Conservation (phyloP, 441 rosid species). For the Dalechampia spathulata region DNA sequence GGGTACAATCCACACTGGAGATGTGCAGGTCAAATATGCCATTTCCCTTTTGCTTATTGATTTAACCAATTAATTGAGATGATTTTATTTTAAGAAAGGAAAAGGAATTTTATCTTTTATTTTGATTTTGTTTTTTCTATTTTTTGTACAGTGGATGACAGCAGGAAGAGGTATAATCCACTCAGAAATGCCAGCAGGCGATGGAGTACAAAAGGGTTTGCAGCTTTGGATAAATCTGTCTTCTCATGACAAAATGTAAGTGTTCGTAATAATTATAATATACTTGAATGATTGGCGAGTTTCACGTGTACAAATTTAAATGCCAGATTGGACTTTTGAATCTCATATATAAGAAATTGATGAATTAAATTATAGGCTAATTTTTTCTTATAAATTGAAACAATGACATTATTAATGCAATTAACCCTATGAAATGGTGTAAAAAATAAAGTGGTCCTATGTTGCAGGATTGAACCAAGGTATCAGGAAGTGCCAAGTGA, state of each 20-base stretch:
- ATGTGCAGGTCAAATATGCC: conserved; percentile 91
- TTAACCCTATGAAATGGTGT: no score
- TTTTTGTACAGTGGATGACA: conserved; percentile 71
- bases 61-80: no score
- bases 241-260: conserved; percentile 77
- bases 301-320: no score
- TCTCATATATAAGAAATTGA: no score
- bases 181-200: conserved; percentile 84
- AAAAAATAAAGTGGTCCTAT: neutral
- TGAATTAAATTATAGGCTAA: no score
- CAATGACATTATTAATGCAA: no score
- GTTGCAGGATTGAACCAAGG: conserved; percentile 69
- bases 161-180: conserved; percentile 95
- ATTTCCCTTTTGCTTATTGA: no score
- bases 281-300: neutral
- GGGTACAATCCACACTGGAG: conserved; percentile 71
- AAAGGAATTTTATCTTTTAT: neutral
- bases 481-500: conserved; percentile 43
- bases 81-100: no score
- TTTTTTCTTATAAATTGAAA: no score
- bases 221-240: conserved; percentile 96
- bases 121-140: neutral
- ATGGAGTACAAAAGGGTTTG: conserved; percentile 57
- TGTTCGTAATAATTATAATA: no score
- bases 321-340: no score